Conservation (phyloP, 495 filamentous ascomycete species). For the Rusavskia elegans region DNA sequence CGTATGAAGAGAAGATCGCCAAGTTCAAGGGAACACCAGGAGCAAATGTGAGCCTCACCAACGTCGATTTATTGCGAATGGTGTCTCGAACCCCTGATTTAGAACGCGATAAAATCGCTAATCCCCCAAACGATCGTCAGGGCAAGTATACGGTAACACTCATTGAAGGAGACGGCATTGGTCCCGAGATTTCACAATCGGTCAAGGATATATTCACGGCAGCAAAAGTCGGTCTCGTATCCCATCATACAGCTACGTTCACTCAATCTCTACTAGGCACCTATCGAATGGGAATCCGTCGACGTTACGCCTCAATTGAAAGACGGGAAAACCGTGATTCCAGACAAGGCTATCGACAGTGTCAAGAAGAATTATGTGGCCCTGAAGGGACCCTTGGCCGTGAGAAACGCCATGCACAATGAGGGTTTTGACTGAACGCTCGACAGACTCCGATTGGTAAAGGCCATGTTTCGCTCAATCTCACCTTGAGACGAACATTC, state of each 20-base stretch:
- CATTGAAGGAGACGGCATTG: slow-evolving; percentile 98
- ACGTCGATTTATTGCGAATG: too few species aligned
- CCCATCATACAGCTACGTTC: slow-evolving; percentile 1
- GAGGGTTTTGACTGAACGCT: not conserved
- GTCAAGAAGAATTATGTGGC: slow-evolving; percentile 88
- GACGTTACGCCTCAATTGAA: slow-evolving; percentile 87
- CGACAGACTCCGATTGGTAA: slow-evolving; percentile 86
- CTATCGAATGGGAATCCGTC: slow-evolving; percentile 91
- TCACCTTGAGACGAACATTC: slow-evolving; percentile 95
- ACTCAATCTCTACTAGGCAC: slow-evolving; percentile 46
- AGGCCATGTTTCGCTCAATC: slow-evolving; percentile 96
- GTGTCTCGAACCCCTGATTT: too few species aligned
- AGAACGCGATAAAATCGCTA: too few species aligned
- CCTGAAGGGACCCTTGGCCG: slow-evolving; percentile 91
- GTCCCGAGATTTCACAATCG: slow-evolving; percentile 90
- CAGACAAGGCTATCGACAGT: slow-evolving; percentile 76
- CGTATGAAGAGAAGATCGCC: slow-evolving; percentile 60
- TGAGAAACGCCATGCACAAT: slow-evolving; percentile 21
- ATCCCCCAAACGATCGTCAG: slow-evolving; percentile 24
- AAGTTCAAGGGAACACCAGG: slow-evolving; percentile 85
- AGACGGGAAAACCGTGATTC: slow-evolving; percentile 84
- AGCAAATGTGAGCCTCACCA: slow-evolving; percentile 45
- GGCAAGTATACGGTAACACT: slow-evolving; percentile 90
- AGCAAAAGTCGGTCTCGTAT: slow-evolving; percentile 51
- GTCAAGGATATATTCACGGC: slow-evolving; percentile 96